Base-by-base conservation (phyloP, 768 basidiomycete genomes). In the Lactarius sp. region DNA sequence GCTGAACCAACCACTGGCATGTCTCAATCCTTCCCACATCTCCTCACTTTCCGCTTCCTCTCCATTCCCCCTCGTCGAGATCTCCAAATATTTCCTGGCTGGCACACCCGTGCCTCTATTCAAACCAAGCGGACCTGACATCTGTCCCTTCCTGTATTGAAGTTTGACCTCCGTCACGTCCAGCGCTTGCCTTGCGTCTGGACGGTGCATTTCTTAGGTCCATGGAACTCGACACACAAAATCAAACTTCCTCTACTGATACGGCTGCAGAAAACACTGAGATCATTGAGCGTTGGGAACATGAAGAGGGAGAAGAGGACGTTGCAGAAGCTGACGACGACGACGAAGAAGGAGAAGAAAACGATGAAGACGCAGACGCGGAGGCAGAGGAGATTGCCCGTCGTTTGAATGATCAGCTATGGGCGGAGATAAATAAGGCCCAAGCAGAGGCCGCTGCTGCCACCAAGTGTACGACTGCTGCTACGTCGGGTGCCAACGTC, bases 361-460 rank as follows among this genome's bases (percentile, higher is more conserved):
- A 83, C 3, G 84, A 85, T 42, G 81, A 83, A 39, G 74, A 77
- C 69, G 81, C 82, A 27, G 83, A 85, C 31, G 87, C 86, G 5
- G 85, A 89, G 62, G 88, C 88, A 2, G 83, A 86, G 66, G 88
- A 86, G 69, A 88, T 89, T 68, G 87, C 87, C 5, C 80, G 86
- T 52, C 78, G 85, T 33, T 75, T 92, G 36, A 85, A 86, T n/a
- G 87, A 87, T 67, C 84, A 92, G 62, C 78, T 92, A 6, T 86
- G 85, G 83, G 90, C 88, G 3, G 87, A 89, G 68, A 86, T 91
- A 54, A 83, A 75, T 69, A 86, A 83, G 70, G 86, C 80, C 6
- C 83, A 81, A 64, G 81, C 80, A 4, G 80, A 80, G 46, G 74
- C 70, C 10, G 71, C 73, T 18, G 71, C 71, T n/a, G 64, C 66